Base-by-base conservation (phyloP, 495 filamentous ascomycete species). In the Penicillium flavigenum region DNA sequence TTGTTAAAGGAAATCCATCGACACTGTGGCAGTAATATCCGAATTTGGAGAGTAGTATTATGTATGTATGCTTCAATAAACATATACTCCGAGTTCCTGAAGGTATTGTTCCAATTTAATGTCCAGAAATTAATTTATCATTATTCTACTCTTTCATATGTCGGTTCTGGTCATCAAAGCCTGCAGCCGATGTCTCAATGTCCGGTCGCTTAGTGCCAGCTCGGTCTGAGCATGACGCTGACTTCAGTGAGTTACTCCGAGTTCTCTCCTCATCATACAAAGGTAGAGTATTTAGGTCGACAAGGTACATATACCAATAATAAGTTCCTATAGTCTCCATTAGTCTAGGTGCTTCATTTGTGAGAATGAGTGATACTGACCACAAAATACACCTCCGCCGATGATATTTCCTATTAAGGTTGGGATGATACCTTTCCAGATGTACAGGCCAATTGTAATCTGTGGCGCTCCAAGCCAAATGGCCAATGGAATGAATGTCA, bases 341-440 rank as follows among this genome's bases (percentile, higher is more conserved):
- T 17, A 55, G 52, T 26, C 9, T 14, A 14, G 24, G 20, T 12
- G n/a, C 14, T 29, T 17, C 20, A 5, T 31, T 16, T 1, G n/a
- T 6, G 5, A 29, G 42, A 5, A 11, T n/a, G 10, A 1, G 19
- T 24, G 12, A 29, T 38, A 68, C 72, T 54, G 62, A 57, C 75
- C 78, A 51, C 69, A 76, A 60, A 84, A 83, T 3, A 80, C 20
- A 4, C 68, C 76, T 16, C 81, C 81, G 7, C 82, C 83, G n/a
- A 87, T 55, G 32, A 81, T 76, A 59, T 86, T 88, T 4, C 83
- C 83, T 19, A 86, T 53, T 19, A 79, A 45, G 3, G 82, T 74
- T 1, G 85, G 85, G 48, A 87, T 83, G 45, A 86, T 81, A 20
- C 77, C 79, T 61, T 88, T 86, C 83, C 82, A 87, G 62, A 86